Evolutionary conservation across 495 filamentous ascomycete genomes (phyloP).

Genomic region (Aspergillus diversus): DNA sequence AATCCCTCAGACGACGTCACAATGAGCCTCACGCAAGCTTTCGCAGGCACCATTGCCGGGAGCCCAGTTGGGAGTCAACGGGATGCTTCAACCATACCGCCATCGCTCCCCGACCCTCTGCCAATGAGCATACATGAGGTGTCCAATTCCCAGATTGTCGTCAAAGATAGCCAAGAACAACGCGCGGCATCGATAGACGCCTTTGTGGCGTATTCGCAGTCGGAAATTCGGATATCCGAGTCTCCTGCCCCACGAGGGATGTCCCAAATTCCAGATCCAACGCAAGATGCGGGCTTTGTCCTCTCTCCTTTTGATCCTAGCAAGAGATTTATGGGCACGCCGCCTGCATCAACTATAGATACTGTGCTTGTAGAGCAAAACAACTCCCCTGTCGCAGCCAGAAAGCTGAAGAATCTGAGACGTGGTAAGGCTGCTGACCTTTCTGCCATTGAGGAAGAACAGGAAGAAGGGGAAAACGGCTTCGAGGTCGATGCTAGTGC

Average conservation of each 20-base stretch:
- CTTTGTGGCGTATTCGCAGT: conserved; percentile 34
- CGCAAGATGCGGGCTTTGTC: conserved; percentile 82
- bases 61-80: conserved; percentile 41
- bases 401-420: conserved; percentile 62
- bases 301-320: conserved; percentile 57
- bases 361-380: conserved; percentile 64
- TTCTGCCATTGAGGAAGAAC: conserved; percentile 47
- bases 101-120: conserved; percentile 57
- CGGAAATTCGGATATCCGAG: conserved; percentile 43
- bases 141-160: conserved; percentile 57
- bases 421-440: conserved; percentile 41
- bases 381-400: conserved; percentile 63
- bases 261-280: conserved; percentile 73
- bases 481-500: conserved; percentile 57
- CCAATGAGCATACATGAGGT: conserved; percentile 47
- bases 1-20: conserved; percentile 56
- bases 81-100: conserved; percentile 52
- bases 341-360: conserved; percentile 66
- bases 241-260: conserved; percentile 44
- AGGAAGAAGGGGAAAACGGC: conserved; percentile 36
- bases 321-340: conserved; percentile 64
- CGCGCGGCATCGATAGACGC: conserved; percentile 35
- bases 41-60: conserved; percentile 86
- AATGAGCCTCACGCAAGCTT: conserved; percentile 87
- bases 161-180: conserved; percentile 67